Percentiles rank a stretch among this genome's conserved stretches.
phyloP scores from a whole-genome alignment of 2,329 filamentous ascomycete species.

The Aureobasidium sp. region DNA sequence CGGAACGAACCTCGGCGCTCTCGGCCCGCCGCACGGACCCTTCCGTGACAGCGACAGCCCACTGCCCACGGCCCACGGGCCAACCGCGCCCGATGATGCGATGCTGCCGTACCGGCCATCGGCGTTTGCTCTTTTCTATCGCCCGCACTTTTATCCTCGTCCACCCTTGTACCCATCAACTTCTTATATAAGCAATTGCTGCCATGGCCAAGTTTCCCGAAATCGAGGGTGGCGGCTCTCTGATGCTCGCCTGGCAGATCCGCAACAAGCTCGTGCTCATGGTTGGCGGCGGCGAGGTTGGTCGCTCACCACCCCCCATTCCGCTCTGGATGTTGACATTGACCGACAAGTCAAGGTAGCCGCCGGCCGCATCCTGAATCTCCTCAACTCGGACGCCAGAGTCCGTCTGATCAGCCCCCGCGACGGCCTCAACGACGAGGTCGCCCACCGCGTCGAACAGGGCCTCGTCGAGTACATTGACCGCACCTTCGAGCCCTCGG shows the following conservation, averaged over 20 bases:
- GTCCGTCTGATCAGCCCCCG: slow-evolving; percentile 79
- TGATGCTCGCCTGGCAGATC: slow-evolving; percentile 95
- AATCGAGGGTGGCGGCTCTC: slow-evolving; percentile 84
- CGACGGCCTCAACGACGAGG: slow-evolving; percentile 78
- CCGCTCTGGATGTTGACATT: slow-evolving; percentile 27
- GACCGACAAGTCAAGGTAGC: slow-evolving; percentile 62
- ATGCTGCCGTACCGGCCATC: no score
- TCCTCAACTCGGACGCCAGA: slow-evolving; percentile 88
- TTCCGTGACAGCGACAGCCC: no score
- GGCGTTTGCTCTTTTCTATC: no score
- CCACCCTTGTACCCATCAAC: no score
- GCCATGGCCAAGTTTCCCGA: no score
- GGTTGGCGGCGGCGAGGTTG: slow-evolving; percentile 87
- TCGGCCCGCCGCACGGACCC: no score
- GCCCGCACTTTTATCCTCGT: no score
- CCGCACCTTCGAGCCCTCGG: slow-evolving; percentile 76
- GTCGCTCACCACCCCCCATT: slow-evolving; percentile 25
- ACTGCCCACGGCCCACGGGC: no score
- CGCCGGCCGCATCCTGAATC: slow-evolving; percentile 85
- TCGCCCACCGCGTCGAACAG: slow-evolving; percentile 69
- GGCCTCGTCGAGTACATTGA: slow-evolving; percentile 73
- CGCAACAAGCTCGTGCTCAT: slow-evolving; percentile 84
- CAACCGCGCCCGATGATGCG: no score
- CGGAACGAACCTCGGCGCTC: no score
- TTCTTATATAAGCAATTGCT: no score